phyloP scores from a whole-genome alignment of 257 asterid species.

The Solanum pinnatisectum region DNA sequence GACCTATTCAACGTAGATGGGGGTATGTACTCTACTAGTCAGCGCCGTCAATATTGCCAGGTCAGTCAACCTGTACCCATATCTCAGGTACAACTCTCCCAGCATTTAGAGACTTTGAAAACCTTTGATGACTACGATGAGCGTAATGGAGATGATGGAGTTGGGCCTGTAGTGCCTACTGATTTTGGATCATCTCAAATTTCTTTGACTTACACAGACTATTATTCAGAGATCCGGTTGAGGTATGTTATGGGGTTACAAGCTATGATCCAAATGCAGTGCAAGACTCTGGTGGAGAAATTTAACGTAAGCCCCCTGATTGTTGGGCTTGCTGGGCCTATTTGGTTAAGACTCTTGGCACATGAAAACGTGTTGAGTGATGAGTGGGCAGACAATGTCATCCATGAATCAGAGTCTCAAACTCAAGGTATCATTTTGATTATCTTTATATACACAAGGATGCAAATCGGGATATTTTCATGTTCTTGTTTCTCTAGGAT shows the following conservation, averaged over 20 bases:
- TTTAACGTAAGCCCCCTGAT: conserved; percentile 57
- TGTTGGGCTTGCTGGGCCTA: conserved; percentile 49
- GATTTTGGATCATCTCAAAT: conserved; percentile 40
- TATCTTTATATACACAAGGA: neutral
- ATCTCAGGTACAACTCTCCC: conserved; percentile 34
- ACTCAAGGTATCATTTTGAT: conserved; percentile 30
- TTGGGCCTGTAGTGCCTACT: conserved; percentile 40
- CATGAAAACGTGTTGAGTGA: conserved; percentile 42
- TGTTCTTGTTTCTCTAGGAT: neutral
- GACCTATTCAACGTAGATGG: conserved; percentile 10
- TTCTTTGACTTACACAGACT: conserved; percentile 30
- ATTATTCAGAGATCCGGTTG: conserved; percentile 38
- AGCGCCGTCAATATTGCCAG: conserved; percentile 16
- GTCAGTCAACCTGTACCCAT: conserved; percentile 18
- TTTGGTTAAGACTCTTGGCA: conserved; percentile 64
- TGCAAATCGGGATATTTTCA: neutral
- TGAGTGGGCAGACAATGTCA: conserved; percentile 62
- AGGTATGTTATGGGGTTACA: conserved; percentile 64
- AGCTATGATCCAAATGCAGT: conserved; percentile 68
- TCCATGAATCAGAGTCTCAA: conserved; percentile 55
- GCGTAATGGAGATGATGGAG: conserved; percentile 22
- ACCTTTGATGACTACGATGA: conserved; percentile 7
- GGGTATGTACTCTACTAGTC: conserved; percentile 20
- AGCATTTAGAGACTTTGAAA: conserved; percentile 21
- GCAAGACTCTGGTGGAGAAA: conserved; percentile 64